These are phyloP conservation scores for Blepharisma stoltei DNA, from an alignment of 73 alveolate genomes.

Conservation along the genomic window DNA sequence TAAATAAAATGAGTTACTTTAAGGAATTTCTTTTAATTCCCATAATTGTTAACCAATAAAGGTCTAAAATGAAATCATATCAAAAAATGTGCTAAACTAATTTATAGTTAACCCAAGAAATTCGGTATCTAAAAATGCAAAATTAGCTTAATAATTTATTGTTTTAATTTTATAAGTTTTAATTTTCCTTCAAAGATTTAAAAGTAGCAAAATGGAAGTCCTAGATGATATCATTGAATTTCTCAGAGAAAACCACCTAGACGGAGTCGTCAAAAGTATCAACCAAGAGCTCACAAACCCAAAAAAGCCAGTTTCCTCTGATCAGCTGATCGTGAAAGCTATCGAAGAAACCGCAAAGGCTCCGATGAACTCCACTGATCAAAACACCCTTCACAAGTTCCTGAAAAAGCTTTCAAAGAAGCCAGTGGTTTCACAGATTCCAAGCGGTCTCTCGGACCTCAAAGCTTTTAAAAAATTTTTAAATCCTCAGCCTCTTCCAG, in stretches of 20 bases:
- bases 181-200: background rate
- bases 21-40: no score
- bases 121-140: no score
- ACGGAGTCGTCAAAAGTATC: background rate
- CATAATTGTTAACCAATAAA: no score
- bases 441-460: no score
- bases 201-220: background rate
- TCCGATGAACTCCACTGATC: background rate
- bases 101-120: no score
- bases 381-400: background rate
- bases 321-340: background rate
- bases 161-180: no score
- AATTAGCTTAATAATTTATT: no score
- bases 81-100: no score
- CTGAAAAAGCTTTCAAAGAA: background rate
- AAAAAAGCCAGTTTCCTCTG: background rate
- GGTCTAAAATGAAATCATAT: no score
- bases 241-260: conserved; percentile 25
- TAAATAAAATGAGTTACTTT: no score
- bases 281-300: background rate
- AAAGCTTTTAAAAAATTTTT: no score
- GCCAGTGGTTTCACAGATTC: background rate
- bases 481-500: no score
- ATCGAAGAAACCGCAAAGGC: background rate
- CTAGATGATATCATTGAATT: conserved; percentile 5